Base-by-base conservation (phyloP, 495 filamentous ascomycete genomes). In the Penicillium riverlandense region DNA sequence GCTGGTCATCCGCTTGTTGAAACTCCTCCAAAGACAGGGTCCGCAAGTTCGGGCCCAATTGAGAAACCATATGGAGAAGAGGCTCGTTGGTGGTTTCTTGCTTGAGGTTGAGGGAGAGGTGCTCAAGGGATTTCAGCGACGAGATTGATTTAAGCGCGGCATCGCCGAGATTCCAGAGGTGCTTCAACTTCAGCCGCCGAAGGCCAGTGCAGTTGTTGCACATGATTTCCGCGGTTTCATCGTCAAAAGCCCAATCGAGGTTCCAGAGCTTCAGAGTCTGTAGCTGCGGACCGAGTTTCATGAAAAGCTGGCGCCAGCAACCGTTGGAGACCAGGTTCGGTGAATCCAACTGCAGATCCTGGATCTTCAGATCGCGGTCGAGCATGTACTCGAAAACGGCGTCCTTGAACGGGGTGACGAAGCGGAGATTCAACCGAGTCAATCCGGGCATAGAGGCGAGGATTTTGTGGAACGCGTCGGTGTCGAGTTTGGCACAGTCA, bases 391-490 rank as follows among this genome's bases (percentile, higher is more conserved):
- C 74, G 56, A 95, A 71, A 22, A 87, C 82, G 10, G 69, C 59
- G 53, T 95, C 85, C 59, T 92, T 94, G 74, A 95, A 82, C 52
- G 92, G 87, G 30, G 88, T 82, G n/a, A 80, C 86, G 55, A 90
- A 87, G 33, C 80, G 77, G 36, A 92, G 69, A 44, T 85, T 82
- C 30, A 96, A 65, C 37, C 75, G 73, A 41, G 77, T 77, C 30
- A 94, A 66, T 11, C 63, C 71, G 5, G 88, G 81, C 41, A 83
- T 77, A 1, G 80, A 72, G n/a, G 86, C 79, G 50, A 96, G 86
- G 15, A 96, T 85, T 49, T 81, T 81, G 35, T 84, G 75, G 52
- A 78, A 91, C 50, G 95, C 87, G 41, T 88, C 76, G 2, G 78
- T 76, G 28, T 75, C 73, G 35, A 96, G 76, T 55, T 77, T 82